Percentiles rank a stretch among this genome's conserved stretches.
Conservation (phyloP, 2,329 filamentous ascomycete species). For the Nothophoma quercina region DNA sequence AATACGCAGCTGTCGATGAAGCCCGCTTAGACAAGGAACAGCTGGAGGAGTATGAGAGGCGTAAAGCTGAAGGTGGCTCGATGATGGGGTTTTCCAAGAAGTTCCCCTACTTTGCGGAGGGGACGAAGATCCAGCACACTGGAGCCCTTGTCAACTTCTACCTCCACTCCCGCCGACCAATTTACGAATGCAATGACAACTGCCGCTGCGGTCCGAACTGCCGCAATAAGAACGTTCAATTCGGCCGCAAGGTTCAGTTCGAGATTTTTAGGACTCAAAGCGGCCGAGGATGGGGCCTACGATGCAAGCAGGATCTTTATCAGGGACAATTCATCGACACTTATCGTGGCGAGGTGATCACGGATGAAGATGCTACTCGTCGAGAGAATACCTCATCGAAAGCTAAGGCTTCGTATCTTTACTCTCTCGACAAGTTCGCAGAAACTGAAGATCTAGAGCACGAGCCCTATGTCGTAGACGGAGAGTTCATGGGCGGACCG, state of each 20-base stretch:
- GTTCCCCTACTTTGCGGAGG: slow-evolving; percentile 67
- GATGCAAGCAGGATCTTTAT: slow-evolving; percentile 68
- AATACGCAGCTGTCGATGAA: slow-evolving; percentile 63
- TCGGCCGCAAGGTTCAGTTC: slow-evolving; percentile 73
- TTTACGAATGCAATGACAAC: slow-evolving; percentile 81
- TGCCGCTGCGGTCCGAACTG: slow-evolving; percentile 72
- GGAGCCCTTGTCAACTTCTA: slow-evolving; percentile 53
- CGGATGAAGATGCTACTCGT: slow-evolving; percentile 65
- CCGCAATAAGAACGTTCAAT: slow-evolving; percentile 78
- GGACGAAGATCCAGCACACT: slow-evolving; percentile 34
- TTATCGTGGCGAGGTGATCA: slow-evolving; percentile 71
- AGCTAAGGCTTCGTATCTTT: slow-evolving; percentile 80
- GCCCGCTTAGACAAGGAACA: slow-evolving; percentile 41
- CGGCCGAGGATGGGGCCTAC: slow-evolving; percentile 80
- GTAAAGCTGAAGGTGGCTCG: slow-evolving; percentile 28
- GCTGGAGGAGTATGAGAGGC: slow-evolving; percentile 31
- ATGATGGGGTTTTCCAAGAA: slow-evolving; percentile 53
- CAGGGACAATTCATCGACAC: slow-evolving; percentile 81
- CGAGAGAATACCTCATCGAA: slow-evolving; percentile 66
- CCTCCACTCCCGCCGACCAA: slow-evolving; percentile 56
- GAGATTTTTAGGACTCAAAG: slow-evolving; percentile 75
- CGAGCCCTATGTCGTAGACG: slow-evolving; percentile 61
- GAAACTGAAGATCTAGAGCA: slow-evolving; percentile 62
- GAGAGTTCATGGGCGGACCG: slow-evolving; percentile 79
- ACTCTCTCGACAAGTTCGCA: slow-evolving; percentile 81